Evolutionary conservation across 164 flowering plant genomes (phyloP).

Genomic region (Chloranthus sessilifolius): DNA sequence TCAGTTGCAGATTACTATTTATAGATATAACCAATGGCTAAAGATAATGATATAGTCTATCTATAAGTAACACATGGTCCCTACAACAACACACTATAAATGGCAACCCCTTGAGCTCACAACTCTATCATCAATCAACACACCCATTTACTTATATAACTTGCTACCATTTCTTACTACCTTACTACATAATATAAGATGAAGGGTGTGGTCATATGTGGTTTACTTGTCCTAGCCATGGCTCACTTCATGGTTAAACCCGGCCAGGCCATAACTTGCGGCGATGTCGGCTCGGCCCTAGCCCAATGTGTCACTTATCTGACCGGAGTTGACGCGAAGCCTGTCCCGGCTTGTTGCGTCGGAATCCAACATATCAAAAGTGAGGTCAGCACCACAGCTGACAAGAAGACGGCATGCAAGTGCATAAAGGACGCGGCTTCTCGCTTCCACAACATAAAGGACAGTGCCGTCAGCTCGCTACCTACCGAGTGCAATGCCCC

Average conservation of each 20-base stretch:
- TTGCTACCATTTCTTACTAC: no score
- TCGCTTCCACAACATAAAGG: conserved; percentile 7
- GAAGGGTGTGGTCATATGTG: conserved; percentile 12
- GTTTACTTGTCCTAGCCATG: conserved; percentile 10
- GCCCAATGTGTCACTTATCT: conserved; percentile 18
- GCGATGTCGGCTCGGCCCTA: conserved; percentile 8
- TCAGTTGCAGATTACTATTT: no score
- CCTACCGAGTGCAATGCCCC: conserved; percentile 26
- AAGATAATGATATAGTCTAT: no score
- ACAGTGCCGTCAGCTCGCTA: conserved; percentile 13
- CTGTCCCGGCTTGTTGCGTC: conserved; percentile 15
- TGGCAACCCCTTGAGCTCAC: neutral
- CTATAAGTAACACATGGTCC: no score
- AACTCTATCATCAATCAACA: neutral
- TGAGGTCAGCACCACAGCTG: conserved; percentile 1
- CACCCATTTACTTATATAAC: neutral
- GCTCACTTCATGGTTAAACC: conserved; percentile 10
- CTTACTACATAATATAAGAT: no score
- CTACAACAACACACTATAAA: no score
- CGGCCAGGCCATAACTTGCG: conserved; percentile 14
- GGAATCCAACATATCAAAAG: conserved; percentile 16
- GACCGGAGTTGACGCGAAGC: conserved; percentile 4
- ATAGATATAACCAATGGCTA: no score
- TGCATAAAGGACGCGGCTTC: conserved; percentile 19
- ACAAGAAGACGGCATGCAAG: conserved; percentile 16